phyloP scores from a whole-genome alignment of 805 yeast species.

The Ogataea henricii region DNA sequence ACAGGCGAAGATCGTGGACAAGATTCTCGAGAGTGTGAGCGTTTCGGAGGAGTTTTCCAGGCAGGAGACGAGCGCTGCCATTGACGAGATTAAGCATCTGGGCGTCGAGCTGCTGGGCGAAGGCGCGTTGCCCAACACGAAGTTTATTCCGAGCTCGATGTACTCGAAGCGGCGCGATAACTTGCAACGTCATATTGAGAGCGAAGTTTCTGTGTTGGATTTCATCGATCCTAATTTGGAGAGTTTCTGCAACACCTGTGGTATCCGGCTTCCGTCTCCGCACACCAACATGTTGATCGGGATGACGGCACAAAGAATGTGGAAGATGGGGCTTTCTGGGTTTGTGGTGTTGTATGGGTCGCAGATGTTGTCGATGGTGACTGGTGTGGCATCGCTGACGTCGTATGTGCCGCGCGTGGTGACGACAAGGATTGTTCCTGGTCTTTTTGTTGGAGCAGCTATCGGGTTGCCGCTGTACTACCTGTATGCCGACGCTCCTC shows the following conservation, averaged over 20 bases:
- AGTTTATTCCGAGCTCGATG: constrained; percentile 77
- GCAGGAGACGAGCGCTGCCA: constrained; percentile 55
- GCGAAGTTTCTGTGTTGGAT: constrained; percentile 66
- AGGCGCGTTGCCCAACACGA: constrained; percentile 58
- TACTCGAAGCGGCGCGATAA: constrained; percentile 73
- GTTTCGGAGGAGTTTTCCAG: constrained; percentile 73
- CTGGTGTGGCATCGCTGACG: constrained; percentile 34
- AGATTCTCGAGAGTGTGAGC: constrained; percentile 63
- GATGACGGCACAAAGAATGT: constrained; percentile 23
- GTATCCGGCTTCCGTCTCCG: constrained; percentile 41
- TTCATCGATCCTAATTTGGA: constrained; percentile 77
- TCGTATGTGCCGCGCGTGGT: constrained; percentile 28
- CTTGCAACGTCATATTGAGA: constrained; percentile 56
- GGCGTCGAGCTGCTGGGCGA: constrained; percentile 70
- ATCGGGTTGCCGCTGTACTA: constrained; percentile 46
- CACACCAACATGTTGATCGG: constrained; percentile 29
- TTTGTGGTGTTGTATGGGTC: constrained; percentile 32
- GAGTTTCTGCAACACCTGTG: constrained; percentile 45
- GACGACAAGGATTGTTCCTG: constrained; percentile 35
- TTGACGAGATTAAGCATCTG: constrained; percentile 57
- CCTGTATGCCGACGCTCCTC: constrained; percentile 77
- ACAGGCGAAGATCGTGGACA: constrained; percentile 65
- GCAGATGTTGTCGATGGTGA: constrained; percentile 30
- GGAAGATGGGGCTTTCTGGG: constrained; percentile 33
- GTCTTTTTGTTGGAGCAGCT: constrained; percentile 30